Evolutionary conservation across 2,329 filamentous ascomycete species (phyloP).

Genomic region (Cladosporium halotolerans): DNA sequence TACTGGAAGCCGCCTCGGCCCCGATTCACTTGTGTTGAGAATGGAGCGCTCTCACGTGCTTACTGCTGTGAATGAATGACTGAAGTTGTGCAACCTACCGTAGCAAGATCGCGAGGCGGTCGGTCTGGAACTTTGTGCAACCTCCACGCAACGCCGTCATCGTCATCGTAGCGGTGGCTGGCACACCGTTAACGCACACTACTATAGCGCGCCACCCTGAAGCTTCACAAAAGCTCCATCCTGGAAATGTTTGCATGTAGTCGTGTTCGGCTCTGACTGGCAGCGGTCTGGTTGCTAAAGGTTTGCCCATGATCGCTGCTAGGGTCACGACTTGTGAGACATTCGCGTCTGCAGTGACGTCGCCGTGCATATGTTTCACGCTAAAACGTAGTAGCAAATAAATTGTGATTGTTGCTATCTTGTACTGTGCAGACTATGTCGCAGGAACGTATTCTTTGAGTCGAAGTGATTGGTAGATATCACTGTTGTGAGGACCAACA

Average conservation of each 20-base stretch:
- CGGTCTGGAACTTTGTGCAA: too few relatives aligned
- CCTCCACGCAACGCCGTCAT: background rate
- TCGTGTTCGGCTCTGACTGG: constrained; percentile 6
- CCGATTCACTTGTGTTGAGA: background rate
- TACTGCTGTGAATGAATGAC: background rate
- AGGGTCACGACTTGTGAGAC: constrained; percentile 3
- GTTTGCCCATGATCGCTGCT: background rate
- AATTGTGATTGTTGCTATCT: too few relatives aligned
- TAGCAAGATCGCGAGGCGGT: too few relatives aligned
- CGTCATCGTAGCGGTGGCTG: background rate
- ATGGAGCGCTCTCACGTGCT: background rate
- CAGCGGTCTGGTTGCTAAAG: background rate
- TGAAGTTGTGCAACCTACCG: too few relatives aligned
- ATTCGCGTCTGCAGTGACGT: background rate
- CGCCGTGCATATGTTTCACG: constrained; percentile 1
- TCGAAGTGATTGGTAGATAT: too few relatives aligned
- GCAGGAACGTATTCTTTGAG: too few relatives aligned
- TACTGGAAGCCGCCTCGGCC: background rate
- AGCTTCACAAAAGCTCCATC: background rate
- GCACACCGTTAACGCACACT: background rate
- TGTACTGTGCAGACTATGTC: too few relatives aligned
- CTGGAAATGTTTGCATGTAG: background rate
- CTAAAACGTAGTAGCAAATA: background rate
- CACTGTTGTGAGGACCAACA: too few relatives aligned
- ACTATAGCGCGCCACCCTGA: background rate